Evolutionary conservation across 257 asterid genomes (phyloP), one percentile per base, ranked within the genome.

Genomic region (Scutellaria minor): DNA sequence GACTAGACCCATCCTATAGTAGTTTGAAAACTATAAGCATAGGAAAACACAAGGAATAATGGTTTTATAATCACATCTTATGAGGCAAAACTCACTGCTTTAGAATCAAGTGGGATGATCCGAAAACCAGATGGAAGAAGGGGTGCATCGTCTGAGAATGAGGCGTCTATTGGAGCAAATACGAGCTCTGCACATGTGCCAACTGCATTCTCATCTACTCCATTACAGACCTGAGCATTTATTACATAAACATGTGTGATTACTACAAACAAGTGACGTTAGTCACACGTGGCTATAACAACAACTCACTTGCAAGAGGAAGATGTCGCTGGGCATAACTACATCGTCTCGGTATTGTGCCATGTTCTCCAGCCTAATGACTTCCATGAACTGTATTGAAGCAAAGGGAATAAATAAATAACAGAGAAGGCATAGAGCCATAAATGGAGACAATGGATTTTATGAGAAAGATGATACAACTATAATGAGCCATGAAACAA

Each of bases 71-170:
- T 15, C 40, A 52, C 5, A 64, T 35, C 0, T 41, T 12, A n/a
- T 10, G 50, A 53, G 15, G 44, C 20, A 10, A 57, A 22, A 53
- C 87, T 77, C 69, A 91, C 96, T 24, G 85, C 71, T 83, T 85
- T 90, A 18, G 88, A 77, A 64, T 95, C 97, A 4, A 95, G 86
- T 9, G 99, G 97, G 68, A 92, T 88, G 78, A 95, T 92, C 67
- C 98, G 97, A 57, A 95, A 95, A 73, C 99, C 98, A 18, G 98
- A 95, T 0, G 99, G 98, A 68, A 95, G 96, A 75, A 95, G 99
- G 41, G 98, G 96, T 8, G 97, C 95, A 75, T 95, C 97, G 57
- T 95, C 99, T 5, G 97, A 89, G 84, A 95, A 92, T 41, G 99
- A 88, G 74, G 96, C 97, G 46, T 95, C 98, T 22, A 95, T 95